Conservation (phyloP, 2,329 filamentous ascomycete genomes). For the Exophiala sideris region DNA sequence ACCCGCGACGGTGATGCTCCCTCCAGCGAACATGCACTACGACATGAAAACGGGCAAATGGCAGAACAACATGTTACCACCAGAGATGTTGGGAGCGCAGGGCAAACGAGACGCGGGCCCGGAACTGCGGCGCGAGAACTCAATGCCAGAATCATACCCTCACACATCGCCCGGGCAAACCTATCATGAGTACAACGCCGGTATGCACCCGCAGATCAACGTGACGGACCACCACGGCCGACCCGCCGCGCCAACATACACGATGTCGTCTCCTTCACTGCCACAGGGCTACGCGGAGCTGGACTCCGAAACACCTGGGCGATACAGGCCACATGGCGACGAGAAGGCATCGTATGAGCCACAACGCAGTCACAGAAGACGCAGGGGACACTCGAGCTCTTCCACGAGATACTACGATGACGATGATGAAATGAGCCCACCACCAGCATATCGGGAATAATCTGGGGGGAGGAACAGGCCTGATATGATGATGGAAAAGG, state of each 20-base stretch:
- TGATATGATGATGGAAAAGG: background rate
- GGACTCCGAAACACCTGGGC: conserved; percentile 18
- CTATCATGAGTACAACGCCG: background rate
- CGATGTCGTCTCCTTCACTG: background rate
- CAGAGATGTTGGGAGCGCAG: conserved; percentile 16
- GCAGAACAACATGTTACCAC: conserved; percentile 23
- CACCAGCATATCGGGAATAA: conserved; percentile 19
- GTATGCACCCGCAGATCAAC: conserved; percentile 14
- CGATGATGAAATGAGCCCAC: conserved; percentile 11
- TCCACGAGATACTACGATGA: conserved; percentile 3
- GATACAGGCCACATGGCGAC: conserved; percentile 9
- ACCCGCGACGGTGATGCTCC: conserved; percentile 13
- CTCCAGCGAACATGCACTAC: conserved; percentile 16
- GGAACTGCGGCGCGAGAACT: conserved; percentile 9
- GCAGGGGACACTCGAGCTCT: background rate
- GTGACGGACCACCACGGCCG: background rate
- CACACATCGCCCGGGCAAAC: background rate
- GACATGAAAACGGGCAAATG: conserved; percentile 25
- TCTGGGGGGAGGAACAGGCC: background rate
- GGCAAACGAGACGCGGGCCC: background rate
- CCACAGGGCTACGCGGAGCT: conserved; percentile 16
- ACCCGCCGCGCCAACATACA: background rate
- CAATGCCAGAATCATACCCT: background rate
- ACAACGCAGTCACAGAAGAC: background rate
- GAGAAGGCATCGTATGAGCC: conserved; percentile 5